These are phyloP conservation scores for Rhynchosporium graminicola DNA, from an alignment of 2,329 filamentous ascomycete species.

Conservation along the genomic window DNA sequence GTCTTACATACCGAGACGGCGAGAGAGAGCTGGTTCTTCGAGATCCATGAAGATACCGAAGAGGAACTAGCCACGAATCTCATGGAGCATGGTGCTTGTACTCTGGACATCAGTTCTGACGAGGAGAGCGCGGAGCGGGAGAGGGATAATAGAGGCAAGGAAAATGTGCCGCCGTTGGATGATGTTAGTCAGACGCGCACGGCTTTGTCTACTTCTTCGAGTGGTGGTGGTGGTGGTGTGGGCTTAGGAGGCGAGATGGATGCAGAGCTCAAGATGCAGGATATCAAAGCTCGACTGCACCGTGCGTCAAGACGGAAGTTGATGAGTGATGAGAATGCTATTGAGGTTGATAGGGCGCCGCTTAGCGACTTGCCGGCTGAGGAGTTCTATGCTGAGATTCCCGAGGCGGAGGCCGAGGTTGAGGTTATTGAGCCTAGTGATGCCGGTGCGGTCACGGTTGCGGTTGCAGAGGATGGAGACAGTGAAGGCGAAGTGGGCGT, in stretches of 20 bases:
- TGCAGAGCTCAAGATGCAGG: slow-evolving; percentile 35
- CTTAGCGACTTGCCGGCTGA: slow-evolving; percentile 66
- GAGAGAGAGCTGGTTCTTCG: slow-evolving; percentile 81
- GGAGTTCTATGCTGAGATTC: slow-evolving; percentile 68
- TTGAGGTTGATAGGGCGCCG: slow-evolving; percentile 65
- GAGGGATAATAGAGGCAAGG: slow-evolving; percentile 74
- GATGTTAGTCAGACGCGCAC: slow-evolving; percentile 60
- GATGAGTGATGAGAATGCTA: slow-evolving; percentile 54
- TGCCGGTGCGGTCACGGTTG: too few species aligned
- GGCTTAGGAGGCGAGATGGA: slow-evolving; percentile 4
- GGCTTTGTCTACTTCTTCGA: slow-evolving; percentile 24
- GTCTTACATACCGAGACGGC: slow-evolving; percentile 49
- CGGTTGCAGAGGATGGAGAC: too few species aligned
- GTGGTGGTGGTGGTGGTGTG: neutral
- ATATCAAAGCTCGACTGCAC: slow-evolving; percentile 32
- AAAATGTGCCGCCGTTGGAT: slow-evolving; percentile 81
- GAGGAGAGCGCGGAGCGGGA: slow-evolving; percentile 63
- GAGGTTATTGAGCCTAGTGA: too few species aligned
- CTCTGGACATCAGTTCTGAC: slow-evolving; percentile 86
- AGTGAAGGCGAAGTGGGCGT: slow-evolving; percentile 22
- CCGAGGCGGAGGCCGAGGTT: slow-evolving; percentile 62
- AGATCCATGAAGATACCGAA: slow-evolving; percentile 89
- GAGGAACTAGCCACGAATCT: slow-evolving; percentile 91
- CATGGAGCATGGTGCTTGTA: slow-evolving; percentile 85
- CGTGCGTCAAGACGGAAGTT: slow-evolving; percentile 36